Conservation (phyloP, 495 filamentous ascomycete species). For the Jackrogersella minutella region DNA sequence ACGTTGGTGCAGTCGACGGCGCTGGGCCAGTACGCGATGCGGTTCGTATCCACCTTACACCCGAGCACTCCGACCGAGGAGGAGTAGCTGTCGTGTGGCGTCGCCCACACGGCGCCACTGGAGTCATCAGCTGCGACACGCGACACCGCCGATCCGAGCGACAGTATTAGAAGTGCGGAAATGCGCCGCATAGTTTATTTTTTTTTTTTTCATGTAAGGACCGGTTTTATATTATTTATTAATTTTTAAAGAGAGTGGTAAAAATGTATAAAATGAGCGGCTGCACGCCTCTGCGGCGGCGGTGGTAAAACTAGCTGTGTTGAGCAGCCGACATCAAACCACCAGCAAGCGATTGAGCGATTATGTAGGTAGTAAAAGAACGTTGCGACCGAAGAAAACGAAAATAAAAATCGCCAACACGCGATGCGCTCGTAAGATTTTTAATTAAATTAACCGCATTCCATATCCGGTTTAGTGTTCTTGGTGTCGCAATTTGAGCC, state of each 20-base stretch:
- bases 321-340: conserved; percentile 24
- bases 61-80: conserved; percentile 59
- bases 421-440: conserved; percentile 33
- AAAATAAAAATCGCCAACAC: conserved; percentile 6
- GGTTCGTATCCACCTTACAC: conserved; percentile 59
- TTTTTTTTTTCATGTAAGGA: conserved; percentile 12
- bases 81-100: conserved; percentile 60
- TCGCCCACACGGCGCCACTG: conserved; percentile 54
- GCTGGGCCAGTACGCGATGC: conserved; percentile 58
- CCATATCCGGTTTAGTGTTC: conserved; percentile 16
- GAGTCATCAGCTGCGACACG: conserved; percentile 37
- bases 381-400: conserved; percentile 4
- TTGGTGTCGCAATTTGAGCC: conserved; percentile 6
- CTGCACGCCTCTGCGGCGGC: conserved; percentile 30
- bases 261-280: conserved; percentile 10
- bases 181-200: conserved; percentile 19
- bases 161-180: conserved; percentile 26
- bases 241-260: conserved; percentile 19
- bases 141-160: conserved; percentile 12
- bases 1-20: conserved; percentile 58
- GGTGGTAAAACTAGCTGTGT: conserved; percentile 14
- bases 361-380: conserved; percentile 6
- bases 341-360: conserved; percentile 3
- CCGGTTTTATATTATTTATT: conserved; percentile 2
- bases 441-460: conserved; percentile 25